These are phyloP conservation scores for Cryomyces minteri DNA, from an alignment of 495 filamentous ascomycete species.

Conservation along the genomic window DNA sequence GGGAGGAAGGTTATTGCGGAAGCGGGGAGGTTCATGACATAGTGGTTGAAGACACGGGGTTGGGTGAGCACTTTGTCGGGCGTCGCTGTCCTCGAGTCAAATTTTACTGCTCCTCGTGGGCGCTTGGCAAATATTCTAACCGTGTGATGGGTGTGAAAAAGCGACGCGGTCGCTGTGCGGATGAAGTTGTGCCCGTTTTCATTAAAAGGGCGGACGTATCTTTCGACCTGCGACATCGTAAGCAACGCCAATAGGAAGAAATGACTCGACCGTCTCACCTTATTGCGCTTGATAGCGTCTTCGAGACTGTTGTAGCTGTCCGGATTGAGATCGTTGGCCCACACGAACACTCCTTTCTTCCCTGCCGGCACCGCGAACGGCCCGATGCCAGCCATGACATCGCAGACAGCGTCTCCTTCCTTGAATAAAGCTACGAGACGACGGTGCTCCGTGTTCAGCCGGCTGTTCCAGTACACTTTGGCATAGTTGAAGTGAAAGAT, in stretches of 20 bases:
- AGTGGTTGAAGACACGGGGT: conserved; percentile 58
- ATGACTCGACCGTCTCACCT: conserved; percentile 26
- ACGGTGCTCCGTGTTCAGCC: conserved; percentile 74
- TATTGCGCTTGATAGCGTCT: conserved; percentile 57
- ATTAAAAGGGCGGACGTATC: conserved; percentile 64
- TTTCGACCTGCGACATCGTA: conserved; percentile 29
- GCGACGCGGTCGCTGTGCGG: conserved; percentile 36
- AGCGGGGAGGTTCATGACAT: conserved; percentile 93
- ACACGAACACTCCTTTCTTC: conserved; percentile 79
- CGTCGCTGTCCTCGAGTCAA: not conserved
- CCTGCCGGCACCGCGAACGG: conserved; percentile 90
- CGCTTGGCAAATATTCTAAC: conserved; percentile 10
- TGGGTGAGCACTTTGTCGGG: conserved; percentile 33
- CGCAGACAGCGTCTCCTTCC: conserved; percentile 74
- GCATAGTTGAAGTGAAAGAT: conserved; percentile 54
- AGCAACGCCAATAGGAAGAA: not conserved
- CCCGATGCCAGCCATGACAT: conserved; percentile 95
- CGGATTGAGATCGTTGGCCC: conserved; percentile 94
- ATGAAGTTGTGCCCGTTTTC: conserved; percentile 72
- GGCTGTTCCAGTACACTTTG: conserved; percentile 95
- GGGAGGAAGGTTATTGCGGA: conserved; percentile 69
- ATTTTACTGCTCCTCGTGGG: not conserved
- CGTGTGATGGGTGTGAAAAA: conserved; percentile 34
- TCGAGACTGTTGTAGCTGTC: conserved; percentile 56
- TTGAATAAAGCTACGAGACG: conserved; percentile 61